Conservation (phyloP, 805 yeast genomes). For the Saturnispora halmiae region DNA sequence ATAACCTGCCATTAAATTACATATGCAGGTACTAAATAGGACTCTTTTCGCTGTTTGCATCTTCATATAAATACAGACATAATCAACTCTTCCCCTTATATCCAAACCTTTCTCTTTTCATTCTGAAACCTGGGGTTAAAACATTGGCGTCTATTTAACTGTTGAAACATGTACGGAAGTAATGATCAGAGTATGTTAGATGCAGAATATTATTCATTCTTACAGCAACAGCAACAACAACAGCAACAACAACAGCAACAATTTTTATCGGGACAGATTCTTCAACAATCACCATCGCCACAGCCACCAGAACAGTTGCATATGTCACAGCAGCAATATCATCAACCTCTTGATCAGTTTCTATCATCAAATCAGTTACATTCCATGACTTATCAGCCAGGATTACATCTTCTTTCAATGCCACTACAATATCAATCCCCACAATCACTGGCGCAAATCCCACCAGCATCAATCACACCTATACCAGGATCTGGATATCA, state of each 20-base stretch:
- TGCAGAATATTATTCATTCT: background rate
- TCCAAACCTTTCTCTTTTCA: too few relatives aligned
- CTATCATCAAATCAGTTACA: too few relatives aligned
- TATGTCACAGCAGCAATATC: background rate
- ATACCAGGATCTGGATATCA: background rate
- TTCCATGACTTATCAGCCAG: too few relatives aligned
- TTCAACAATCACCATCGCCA: background rate
- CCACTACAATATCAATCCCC: too few relatives aligned
- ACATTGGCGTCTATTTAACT: too few relatives aligned
- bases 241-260: constrained; percentile 4
- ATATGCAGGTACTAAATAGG: background rate
- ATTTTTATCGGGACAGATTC: background rate
- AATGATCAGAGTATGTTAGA: background rate
- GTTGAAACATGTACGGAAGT: background rate
- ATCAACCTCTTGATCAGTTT: background rate
- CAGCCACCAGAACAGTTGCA: background rate
- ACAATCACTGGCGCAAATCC: too few relatives aligned
- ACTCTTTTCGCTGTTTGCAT: too few relatives aligned
- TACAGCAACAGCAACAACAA: constrained; percentile 17
- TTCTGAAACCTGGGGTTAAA: too few relatives aligned
- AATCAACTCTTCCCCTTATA: too few relatives aligned
- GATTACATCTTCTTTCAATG: too few relatives aligned
- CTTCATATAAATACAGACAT: too few relatives aligned
- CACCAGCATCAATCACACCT: background rate
- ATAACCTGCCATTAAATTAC: too few relatives aligned